Evolutionary conservation across 2,329 filamentous ascomycete genomes (phyloP), one percentile per base, ranked within the genome.

Genomic region (Xylogone sp.): DNA sequence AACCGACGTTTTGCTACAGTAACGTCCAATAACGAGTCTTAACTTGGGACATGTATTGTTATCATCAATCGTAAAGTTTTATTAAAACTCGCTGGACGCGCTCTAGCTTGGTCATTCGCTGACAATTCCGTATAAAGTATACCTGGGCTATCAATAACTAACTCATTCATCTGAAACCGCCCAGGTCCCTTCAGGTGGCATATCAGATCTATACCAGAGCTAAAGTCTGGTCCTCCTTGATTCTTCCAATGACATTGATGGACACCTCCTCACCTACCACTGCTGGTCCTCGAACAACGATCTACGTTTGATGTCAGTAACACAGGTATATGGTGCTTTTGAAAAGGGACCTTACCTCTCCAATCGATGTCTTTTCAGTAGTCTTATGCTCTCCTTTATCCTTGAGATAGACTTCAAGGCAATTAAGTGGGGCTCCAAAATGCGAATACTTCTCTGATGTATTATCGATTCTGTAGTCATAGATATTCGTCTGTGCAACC

Each of bases 401-500:
- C 59, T 77, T 80, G 54, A 96, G 67, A 62, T 88, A 80, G 39
- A 97, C 68, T 72, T 97, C 93, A 1, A 93, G 79, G 60, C 84
- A 87, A 56, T 87, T 89, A 42, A 94, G 65, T 2, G 93, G 92
- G 9, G 87, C 77, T 2, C 94, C 94, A 64, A 97, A 96, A 68
- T 96, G 91, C 10, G 76, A 74, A 50, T 68, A 72, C 53, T 65
- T 66, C 10, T 69, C 70, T 1, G 53, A 50, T 59, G 56, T 57
- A 65, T 42, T 69, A 34, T 69, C 72, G 55, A 78, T 76, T 58
- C 93, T 77, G 68, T 97, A 97, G 67, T 97, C 93, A 65, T 89
- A 95, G 39, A 92, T 78, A 55, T 89, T 85, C 7, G 89, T 96
- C 71, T 97, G 93, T 1, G 87, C 76, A n/a, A 96, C 82, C 1